A percentile compares a stretch with the other conserved stretches of the same genome.
Evolutionary conservation across 164 flowering plant species (phyloP).

Genomic region (Tinospora cordifolia): DNA sequence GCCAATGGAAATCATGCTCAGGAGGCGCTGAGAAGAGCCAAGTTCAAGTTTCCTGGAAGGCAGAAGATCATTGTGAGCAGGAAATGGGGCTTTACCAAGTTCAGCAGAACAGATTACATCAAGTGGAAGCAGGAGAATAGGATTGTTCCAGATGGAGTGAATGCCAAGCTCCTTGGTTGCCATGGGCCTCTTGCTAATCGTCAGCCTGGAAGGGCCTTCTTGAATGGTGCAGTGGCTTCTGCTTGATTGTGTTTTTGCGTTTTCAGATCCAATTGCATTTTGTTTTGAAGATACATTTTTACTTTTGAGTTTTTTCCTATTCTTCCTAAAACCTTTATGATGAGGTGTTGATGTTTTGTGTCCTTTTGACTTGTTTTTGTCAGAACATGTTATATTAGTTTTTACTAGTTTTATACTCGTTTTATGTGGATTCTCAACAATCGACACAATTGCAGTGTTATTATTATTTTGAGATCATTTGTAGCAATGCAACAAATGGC

Average conservation of each 20-base stretch:
- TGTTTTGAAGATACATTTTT: no score
- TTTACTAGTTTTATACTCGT: no score
- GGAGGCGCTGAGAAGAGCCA: slow-evolving; percentile 29
- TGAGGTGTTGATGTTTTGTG: no score
- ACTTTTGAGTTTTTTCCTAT: no score
- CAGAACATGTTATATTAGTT: no score
- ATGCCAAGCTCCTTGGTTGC: slow-evolving; percentile 33
- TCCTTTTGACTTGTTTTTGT: no score
- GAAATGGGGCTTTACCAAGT: slow-evolving; percentile 34
- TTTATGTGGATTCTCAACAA: no score
- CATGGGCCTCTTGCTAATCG: slow-evolving; percentile 19
- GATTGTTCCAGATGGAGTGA: slow-evolving; percentile 37
- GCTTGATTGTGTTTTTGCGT: background rate
- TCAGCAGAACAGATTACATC: slow-evolving; percentile 33
- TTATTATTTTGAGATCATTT: no score
- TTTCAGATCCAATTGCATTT: no score
- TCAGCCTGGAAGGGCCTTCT: slow-evolving; percentile 23
- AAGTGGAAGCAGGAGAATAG: slow-evolving; percentile 37
- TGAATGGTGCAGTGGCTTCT: slow-evolving; percentile 8
- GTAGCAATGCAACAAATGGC: no score
- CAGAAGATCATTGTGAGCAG: slow-evolving; percentile 36
- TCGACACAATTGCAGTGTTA: no score
- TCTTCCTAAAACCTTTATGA: no score
- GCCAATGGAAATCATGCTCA: slow-evolving; percentile 23
- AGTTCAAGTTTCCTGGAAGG: slow-evolving; percentile 35